Conservation (phyloP, 352 stramenopile genomes). For the Globisporangium echinulatum region DNA sequence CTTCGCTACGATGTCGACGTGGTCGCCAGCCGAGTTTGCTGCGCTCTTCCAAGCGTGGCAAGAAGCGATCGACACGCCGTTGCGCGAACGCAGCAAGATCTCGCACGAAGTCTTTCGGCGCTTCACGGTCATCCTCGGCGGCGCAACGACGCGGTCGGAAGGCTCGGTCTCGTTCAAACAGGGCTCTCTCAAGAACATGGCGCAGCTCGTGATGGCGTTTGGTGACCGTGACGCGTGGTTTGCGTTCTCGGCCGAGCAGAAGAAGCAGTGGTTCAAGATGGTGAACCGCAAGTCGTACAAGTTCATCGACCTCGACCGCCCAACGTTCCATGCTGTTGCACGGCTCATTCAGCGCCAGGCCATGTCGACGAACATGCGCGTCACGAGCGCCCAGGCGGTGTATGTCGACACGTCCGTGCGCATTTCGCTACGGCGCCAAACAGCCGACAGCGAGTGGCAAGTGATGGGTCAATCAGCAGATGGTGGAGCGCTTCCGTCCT, state of each 20-base stretch:
- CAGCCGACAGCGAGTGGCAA: not conserved
- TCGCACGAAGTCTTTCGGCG: slow-evolving; percentile 10
- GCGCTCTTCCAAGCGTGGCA: slow-evolving; percentile 15
- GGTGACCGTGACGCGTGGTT: slow-evolving; percentile 12
- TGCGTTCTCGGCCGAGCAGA: slow-evolving; percentile 10
- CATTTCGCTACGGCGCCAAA: slow-evolving; percentile 3
- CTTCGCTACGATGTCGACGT: slow-evolving; percentile 4
- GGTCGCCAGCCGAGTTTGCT: slow-evolving; percentile 8
- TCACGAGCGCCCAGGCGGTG: not conserved
- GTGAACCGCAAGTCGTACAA: slow-evolving; percentile 16
- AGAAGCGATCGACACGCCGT: slow-evolving; percentile 9
- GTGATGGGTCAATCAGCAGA: not conserved
- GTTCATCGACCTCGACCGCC: slow-evolving; percentile 11
- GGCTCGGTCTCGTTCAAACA: slow-evolving; percentile 13
- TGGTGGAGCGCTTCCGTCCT: too few relatives aligned
- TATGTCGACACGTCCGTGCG: not conserved
- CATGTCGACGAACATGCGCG: slow-evolving; percentile 9
- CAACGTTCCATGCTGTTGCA: slow-evolving; percentile 5
- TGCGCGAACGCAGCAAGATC: slow-evolving; percentile 12
- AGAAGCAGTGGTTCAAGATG: slow-evolving; percentile 15
- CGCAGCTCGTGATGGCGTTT: slow-evolving; percentile 12
- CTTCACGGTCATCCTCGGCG: slow-evolving; percentile 9
- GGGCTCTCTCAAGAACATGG: slow-evolving; percentile 13
- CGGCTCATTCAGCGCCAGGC: slow-evolving; percentile 8
- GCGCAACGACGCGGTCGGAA: slow-evolving; percentile 5